These are phyloP conservation scores for Begonia loranthoides DNA, from an alignment of 306 rosid species.

Conservation along the genomic window DNA sequence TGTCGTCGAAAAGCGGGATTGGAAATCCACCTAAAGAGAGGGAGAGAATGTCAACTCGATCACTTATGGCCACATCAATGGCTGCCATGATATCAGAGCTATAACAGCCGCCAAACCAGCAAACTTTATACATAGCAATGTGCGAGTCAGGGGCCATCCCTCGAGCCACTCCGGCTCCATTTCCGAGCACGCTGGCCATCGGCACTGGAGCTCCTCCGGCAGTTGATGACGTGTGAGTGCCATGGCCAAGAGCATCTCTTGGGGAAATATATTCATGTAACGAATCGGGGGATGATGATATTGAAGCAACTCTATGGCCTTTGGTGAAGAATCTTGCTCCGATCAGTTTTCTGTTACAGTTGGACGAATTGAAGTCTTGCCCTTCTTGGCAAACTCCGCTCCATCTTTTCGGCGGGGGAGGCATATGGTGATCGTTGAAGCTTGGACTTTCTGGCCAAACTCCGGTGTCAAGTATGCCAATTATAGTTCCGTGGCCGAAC, in stretches of 20 bases:
- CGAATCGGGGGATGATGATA: conserved; percentile 11
- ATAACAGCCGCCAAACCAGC: conserved; percentile 85
- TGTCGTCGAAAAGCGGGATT: conserved; percentile 59
- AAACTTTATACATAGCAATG: conserved; percentile 79
- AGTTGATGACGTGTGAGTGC: conserved; percentile 79
- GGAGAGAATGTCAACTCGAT: conserved; percentile 76
- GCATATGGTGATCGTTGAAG: conserved; percentile 62
- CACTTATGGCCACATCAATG: conserved; percentile 69
- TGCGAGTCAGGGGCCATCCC: conserved; percentile 86
- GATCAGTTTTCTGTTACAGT: conserved; percentile 66
- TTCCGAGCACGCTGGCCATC: conserved; percentile 55
- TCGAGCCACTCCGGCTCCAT: conserved; percentile 64
- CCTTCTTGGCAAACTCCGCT: conserved; percentile 76
- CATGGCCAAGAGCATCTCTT: conserved; percentile 81
- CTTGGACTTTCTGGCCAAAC: conserved; percentile 95
- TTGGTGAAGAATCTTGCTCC: conserved; percentile 82
- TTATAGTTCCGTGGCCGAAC: conserved; percentile 58
- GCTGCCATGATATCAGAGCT: conserved; percentile 87
- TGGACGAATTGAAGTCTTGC: conserved; percentile 48
- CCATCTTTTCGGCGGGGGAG: conserved; percentile 67
- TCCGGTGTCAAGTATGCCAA: conserved; percentile 86
- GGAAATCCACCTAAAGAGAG: conserved; percentile 84
- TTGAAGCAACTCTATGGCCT: conserved; percentile 55
- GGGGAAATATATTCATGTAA: conserved; percentile 58
- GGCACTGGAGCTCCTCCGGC: conserved; percentile 63